Percentiles rank a stretch among this genome's conserved stretches.
Conservation (phyloP, 176 grass and related monocot species). For the Ensete ventricosum region DNA sequence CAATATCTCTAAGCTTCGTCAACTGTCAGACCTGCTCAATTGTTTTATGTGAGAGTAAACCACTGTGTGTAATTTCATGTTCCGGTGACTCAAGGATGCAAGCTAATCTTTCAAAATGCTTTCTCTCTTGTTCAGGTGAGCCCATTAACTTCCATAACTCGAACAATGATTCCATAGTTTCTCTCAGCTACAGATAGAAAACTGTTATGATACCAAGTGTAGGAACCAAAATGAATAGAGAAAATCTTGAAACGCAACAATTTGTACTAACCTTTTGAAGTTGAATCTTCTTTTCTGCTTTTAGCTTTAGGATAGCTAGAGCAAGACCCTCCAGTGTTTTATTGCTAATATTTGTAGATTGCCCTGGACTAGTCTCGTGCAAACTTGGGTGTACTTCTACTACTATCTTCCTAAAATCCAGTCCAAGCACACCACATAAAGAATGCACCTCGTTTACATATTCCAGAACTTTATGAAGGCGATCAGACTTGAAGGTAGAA, state of each 20-base stretch:
- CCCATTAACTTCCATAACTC: slow-evolving; percentile 94
- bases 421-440: slow-evolving; percentile 73
- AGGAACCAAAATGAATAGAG: slow-evolving; percentile 7
- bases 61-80: slow-evolving; percentile 48
- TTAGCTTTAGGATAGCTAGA: slow-evolving; percentile 54
- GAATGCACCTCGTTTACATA: slow-evolving; percentile 85
- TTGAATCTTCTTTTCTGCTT: slow-evolving; percentile 58
- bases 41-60: slow-evolving; percentile 58
- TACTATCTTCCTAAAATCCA: slow-evolving; percentile 68
- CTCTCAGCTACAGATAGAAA: slow-evolving; percentile 51
- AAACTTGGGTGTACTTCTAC: slow-evolving; percentile 86
- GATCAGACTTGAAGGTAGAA: slow-evolving; percentile 52
- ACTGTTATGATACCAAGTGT: not conserved
- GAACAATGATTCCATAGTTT: slow-evolving; percentile 66
- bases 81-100: slow-evolving; percentile 54
- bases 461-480: slow-evolving; percentile 79
- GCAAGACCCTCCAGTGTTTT: slow-evolving; percentile 67
- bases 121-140: slow-evolving; percentile 66
- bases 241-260: slow-evolving; percentile 8
- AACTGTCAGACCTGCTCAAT: slow-evolving; percentile 59
- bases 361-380: slow-evolving; percentile 51
- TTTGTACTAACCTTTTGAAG: slow-evolving; percentile 53
- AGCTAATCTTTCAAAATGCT: slow-evolving; percentile 53
- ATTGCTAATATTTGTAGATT: slow-evolving; percentile 78
- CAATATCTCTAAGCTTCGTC: not conserved